Evolutionary conservation across 2,329 filamentous ascomycete species (phyloP), one percentile per base, ranked within the genome.

Genomic region (Aspergillus awamori): DNA sequence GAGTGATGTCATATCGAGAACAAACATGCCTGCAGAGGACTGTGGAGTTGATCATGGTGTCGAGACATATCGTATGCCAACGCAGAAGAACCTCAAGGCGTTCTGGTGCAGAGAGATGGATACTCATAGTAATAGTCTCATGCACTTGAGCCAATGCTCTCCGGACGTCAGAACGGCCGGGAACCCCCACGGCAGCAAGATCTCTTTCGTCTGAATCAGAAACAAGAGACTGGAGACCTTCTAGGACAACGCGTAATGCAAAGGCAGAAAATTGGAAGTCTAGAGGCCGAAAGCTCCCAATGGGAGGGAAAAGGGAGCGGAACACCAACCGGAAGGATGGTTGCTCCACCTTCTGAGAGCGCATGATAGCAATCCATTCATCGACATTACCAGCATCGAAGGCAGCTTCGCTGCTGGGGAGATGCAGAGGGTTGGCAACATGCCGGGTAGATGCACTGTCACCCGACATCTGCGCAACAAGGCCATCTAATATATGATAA

Each of bases 11-110:
- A 53, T 77, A 77, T 5, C 70, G 71, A 5, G 71, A 70, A 59
- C 79, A 81, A 6, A 81, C 67, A 26, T 76, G 69, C 10, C 76
- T 70, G 52, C 75, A 78, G 4, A 81, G 73, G 2, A 74, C 62
- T 0, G 77, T 76, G 0, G 79, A 79, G 62, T 78, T 74, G 22
- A 77, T 73, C 68, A 76, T 75, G 0, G 74, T 74, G 61, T 81
- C 77, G 1, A 81, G 73, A 39, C 79, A 81, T 28, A 81, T 76
- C 1, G 78, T 74, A 52, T 81, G 79, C 79, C 79, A 81, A 38
- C 79, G 75, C 0, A 81, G 66, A 7, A 81, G 70, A 0, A 77
- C 71, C 59, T 81, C 79, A 1, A 79, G 69, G 33, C 73, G 66
- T 53, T 81, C 79, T 0, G 72, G 68, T 2, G 72, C 66, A 2